Conservation (phyloP, 1,139 yeast genomes). For the Blastobotrys persicus region DNA sequence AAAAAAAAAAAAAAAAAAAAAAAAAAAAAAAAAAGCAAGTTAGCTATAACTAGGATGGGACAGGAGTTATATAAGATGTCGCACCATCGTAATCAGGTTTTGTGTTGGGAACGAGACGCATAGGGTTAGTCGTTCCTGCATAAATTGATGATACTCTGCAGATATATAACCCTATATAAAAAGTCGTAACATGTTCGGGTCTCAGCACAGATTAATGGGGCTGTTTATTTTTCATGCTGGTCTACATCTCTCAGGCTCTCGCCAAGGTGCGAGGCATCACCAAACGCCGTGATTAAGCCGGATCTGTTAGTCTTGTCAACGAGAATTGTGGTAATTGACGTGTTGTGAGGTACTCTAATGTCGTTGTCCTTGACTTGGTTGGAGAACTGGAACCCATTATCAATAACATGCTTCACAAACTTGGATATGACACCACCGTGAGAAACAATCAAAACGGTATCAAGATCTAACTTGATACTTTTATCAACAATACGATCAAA, state of each 20-base stretch:
- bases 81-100: background rate
- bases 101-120: too few species aligned
- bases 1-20: too few species aligned
- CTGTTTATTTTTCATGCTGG: slow-evolving; percentile 19
- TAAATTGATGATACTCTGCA: background rate
- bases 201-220: slow-evolving; percentile 2
- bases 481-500: slow-evolving; percentile 47
- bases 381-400: slow-evolving; percentile 40
- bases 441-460: slow-evolving; percentile 63
- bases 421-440: slow-evolving; percentile 86
- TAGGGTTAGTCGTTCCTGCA: background rate
- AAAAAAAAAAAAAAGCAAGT: too few species aligned
- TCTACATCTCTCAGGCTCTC: slow-evolving; percentile 17
- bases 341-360: slow-evolving; percentile 66
- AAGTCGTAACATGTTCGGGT: background rate
- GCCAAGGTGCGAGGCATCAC: slow-evolving; percentile 27
- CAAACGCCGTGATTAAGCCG: slow-evolving; percentile 27
- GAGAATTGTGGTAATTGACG: slow-evolving; percentile 67
- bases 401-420: slow-evolving; percentile 47
- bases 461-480: slow-evolving; percentile 38
- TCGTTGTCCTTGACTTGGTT: slow-evolving; percentile 42
- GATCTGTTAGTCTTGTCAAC: slow-evolving; percentile 18
- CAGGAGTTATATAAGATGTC: background rate
- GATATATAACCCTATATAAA: background rate
- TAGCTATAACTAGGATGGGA: too few species aligned